Evolutionary conservation across 768 basidiomycete species (phyloP).

Genomic region (Lactarius hatsudake): DNA sequence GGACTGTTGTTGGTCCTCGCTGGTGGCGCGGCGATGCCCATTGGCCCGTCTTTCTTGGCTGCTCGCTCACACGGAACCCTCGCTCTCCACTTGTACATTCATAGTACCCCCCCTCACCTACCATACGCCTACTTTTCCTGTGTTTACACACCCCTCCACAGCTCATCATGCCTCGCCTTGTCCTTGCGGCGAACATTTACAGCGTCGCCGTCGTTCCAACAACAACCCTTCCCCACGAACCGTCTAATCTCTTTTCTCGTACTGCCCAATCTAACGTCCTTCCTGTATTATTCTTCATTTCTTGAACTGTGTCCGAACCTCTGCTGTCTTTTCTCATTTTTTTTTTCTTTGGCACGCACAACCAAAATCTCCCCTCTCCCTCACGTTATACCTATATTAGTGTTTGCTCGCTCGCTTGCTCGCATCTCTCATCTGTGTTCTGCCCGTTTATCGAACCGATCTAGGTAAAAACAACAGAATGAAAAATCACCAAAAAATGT

Average conservation of each 20-base stretch:
- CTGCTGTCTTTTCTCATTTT: neutral
- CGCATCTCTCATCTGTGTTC: neutral
- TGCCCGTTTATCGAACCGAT: neutral
- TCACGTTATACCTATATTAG: slow-evolving; percentile 3
- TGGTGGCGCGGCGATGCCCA: neutral
- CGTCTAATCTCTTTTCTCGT: neutral
- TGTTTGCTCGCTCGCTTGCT: neutral
- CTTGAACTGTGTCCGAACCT: neutral
- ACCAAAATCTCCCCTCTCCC: neutral
- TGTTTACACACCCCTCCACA: neutral
- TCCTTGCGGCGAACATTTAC: neutral
- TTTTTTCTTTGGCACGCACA: neutral
- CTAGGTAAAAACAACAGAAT: neutral
- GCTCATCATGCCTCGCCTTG: neutral
- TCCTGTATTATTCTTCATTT: neutral
- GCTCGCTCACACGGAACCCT: neutral
- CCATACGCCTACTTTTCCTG: too few relatives aligned
- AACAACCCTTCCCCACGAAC: neutral
- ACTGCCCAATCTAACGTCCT: neutral
- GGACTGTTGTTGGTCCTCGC: neutral
- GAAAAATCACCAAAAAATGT: neutral
- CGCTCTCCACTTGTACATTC: neutral
- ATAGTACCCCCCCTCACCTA: neutral
- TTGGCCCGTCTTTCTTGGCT: neutral
- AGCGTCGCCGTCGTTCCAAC: neutral